Conservation (phyloP, 805 yeast species). For the Wickerhamomyces queroliae region DNA sequence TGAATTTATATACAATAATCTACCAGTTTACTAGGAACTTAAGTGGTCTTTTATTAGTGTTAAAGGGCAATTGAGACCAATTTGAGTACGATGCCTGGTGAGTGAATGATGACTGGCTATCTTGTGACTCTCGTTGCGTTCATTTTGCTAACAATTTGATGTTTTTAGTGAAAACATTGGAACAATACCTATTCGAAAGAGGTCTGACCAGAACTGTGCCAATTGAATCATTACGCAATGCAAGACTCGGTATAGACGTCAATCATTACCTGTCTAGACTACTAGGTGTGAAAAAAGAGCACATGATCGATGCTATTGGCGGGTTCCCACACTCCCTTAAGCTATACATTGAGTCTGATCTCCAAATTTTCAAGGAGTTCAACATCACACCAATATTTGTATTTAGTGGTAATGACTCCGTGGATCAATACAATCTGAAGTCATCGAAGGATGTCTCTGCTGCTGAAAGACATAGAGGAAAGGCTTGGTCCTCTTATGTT, state of each 20-base stretch:
- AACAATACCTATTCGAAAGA: slow-evolving; percentile 63
- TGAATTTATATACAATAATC: too few species aligned
- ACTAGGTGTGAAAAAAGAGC: slow-evolving; percentile 57
- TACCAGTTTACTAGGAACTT: too few species aligned
- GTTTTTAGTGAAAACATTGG: slow-evolving; percentile 58
- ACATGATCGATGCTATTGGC: slow-evolving; percentile 69
- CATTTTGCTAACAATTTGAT: too few species aligned
- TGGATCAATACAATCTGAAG: slow-evolving; percentile 29
- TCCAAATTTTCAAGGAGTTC: slow-evolving; percentile 51
- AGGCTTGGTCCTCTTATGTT: slow-evolving; percentile 36
- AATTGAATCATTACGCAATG: slow-evolving; percentile 55
- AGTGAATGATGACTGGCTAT: too few species aligned
- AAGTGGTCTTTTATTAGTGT: too few species aligned
- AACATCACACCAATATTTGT: slow-evolving; percentile 77
- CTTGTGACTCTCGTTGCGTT: background rate
- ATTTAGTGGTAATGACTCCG: slow-evolving; percentile 57
- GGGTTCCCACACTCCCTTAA: slow-evolving; percentile 68
- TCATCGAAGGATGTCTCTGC: slow-evolving; percentile 28
- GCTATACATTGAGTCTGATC: slow-evolving; percentile 52
- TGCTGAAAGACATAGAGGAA: slow-evolving; percentile 34
- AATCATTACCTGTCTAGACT: slow-evolving; percentile 68
- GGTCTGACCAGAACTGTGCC: slow-evolving; percentile 56
- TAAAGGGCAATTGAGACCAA: too few species aligned
- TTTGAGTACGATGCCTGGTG: too few species aligned
- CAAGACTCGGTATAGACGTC: slow-evolving; percentile 79